Base-by-base conservation (phyloP, 768 basidiomycete genomes). In the Mycena chlorophos region DNA sequence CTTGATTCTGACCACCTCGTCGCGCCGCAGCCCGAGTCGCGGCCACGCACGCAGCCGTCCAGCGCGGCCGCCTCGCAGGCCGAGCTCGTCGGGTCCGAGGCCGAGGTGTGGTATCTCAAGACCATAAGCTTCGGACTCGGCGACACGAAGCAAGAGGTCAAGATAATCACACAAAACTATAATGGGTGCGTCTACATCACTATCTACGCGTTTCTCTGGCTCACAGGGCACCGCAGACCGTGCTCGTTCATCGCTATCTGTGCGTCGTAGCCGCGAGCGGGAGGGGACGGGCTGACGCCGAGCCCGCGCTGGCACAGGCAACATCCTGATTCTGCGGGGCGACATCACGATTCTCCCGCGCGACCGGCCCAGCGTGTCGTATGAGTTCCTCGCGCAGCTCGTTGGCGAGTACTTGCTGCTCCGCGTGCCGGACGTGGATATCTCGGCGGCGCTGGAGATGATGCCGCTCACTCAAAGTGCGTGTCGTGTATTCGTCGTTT, bases 241-340 rank as follows among this genome's bases (percentile, higher is more conserved):
- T 95, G 93, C 66, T 93, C 91, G 0, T 89, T 95, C 61, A 91
- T 95, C 63, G 93, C 92, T 25, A 89, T 94, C 55, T 94, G 91
- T 90, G 65, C 63, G 81, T 68, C 29, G 51, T 50, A n/a, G 48
- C 20, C 26, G 29, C 52, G 29, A 31, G 48, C 42, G n/a, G n/a
- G n/a, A n/a, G n/a, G n/a, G n/a, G n/a, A n/a, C n/a, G n/a, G n/a
- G 37, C 46, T 57, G 29, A 60, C 47, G 26, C 52, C 62, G 49
- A 49, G 42, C 27, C 31, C 50, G 25, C n/a, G n/a, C n/a, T n/a
- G 49, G 5, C 19, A 45, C 66, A 89, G 91, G 91, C 72, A 97
- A 97, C 67, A 90, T 94, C 49, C 80, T 96, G 27, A 86, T 96
- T 57, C 76, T 97, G 2, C 83, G 93, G n/a, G 88, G 86, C 49